Evolutionary conservation across 1,284 basidiomycete genomes (phyloP).

Genomic region (Moesziomyces sp.): DNA sequence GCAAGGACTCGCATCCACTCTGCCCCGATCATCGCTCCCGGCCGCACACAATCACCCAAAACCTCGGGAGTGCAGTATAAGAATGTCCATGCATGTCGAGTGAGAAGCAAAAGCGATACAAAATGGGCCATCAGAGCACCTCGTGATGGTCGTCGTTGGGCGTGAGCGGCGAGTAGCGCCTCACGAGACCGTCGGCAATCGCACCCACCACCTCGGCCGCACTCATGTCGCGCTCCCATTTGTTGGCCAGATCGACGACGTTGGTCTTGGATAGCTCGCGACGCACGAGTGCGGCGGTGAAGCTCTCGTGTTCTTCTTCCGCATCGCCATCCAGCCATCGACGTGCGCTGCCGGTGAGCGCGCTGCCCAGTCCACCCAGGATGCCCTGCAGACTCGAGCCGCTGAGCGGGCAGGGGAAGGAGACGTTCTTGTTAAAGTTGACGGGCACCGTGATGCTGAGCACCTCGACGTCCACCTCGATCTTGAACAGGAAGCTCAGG

Average conservation of each 20-base stretch:
- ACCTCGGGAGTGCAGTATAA: no score
- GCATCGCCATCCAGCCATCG: constrained; percentile 8
- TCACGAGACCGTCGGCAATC: constrained; percentile 24
- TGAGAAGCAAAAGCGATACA: not conserved
- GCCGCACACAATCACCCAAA: not conserved
- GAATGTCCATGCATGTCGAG: constrained; percentile 37
- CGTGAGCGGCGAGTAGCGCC: constrained; percentile 15
- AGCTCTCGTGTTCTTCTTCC: not conserved
- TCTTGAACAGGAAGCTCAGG: constrained; percentile 47
- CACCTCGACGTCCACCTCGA: constrained; percentile 50
- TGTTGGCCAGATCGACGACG: constrained; percentile 12
- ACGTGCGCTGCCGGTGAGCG: constrained; percentile 3
- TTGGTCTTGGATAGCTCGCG: constrained; percentile 22
- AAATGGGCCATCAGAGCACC: constrained; percentile 15
- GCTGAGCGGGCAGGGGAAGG: constrained; percentile 48
- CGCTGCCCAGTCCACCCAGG: constrained; percentile 16
- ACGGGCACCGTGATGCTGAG: constrained; percentile 52
- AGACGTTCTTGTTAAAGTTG: constrained; percentile 37
- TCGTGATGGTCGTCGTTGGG: constrained; percentile 16
- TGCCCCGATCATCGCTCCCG: not conserved
- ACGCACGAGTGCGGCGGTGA: constrained; percentile 9
- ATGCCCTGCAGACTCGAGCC: constrained; percentile 21
- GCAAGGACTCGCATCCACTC: not conserved
- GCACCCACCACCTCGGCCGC: constrained; percentile 29
- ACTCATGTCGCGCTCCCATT: constrained; percentile 19